Percentiles rank a stretch among this genome's conserved stretches.
phyloP scores from a whole-genome alignment of 2,329 filamentous ascomycete genomes.

The Kalmusia sp. region DNA sequence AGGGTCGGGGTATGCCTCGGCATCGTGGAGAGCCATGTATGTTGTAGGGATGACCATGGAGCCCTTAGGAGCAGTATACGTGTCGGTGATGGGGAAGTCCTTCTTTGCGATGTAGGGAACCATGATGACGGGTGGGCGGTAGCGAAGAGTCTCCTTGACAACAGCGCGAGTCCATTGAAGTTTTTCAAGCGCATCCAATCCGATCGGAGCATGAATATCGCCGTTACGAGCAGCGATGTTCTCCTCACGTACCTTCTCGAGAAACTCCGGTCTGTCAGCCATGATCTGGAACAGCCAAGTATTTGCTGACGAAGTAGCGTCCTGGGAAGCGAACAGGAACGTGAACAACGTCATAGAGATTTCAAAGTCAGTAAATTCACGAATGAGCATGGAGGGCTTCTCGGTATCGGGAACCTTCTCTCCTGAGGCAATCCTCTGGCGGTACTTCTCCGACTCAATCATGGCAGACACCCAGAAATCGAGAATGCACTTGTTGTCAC shows the following conservation, averaged over 20 bases:
- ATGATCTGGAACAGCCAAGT: slow-evolving; percentile 96
- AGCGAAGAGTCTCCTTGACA: slow-evolving; percentile 73
- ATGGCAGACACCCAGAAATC: slow-evolving; percentile 87
- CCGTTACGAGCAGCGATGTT: slow-evolving; percentile 80
- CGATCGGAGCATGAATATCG: slow-evolving; percentile 72
- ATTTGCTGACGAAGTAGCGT: slow-evolving; percentile 90
- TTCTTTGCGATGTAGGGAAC: slow-evolving; percentile 96
- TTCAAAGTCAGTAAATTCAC: slow-evolving; percentile 88
- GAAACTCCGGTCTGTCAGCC: slow-evolving; percentile 90
- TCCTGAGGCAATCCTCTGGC: slow-evolving; percentile 77
- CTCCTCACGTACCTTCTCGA: slow-evolving; percentile 91
- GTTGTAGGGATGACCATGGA: slow-evolving; percentile 94
- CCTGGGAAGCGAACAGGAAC: slow-evolving; percentile 96
- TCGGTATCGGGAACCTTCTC: slow-evolving; percentile 64
- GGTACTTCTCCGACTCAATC: slow-evolving; percentile 83
- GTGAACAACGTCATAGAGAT: slow-evolving; percentile 94
- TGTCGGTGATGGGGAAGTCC: slow-evolving; percentile 85
- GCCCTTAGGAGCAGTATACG: slow-evolving; percentile 92
- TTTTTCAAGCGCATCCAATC: slow-evolving; percentile 86
- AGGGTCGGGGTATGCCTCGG: slow-evolving; percentile 88
- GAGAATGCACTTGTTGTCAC: slow-evolving; percentile 89
- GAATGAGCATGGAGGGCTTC: slow-evolving; percentile 83
- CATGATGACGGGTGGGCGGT: slow-evolving; percentile 96
- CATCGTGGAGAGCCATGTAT: slow-evolving; percentile 89
- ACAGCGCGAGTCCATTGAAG: slow-evolving; percentile 91